A percentile compares a stretch with the other conserved stretches of the same genome.
Conservation (phyloP, 768 basidiomycete genomes). For the Boletus bicolor region DNA sequence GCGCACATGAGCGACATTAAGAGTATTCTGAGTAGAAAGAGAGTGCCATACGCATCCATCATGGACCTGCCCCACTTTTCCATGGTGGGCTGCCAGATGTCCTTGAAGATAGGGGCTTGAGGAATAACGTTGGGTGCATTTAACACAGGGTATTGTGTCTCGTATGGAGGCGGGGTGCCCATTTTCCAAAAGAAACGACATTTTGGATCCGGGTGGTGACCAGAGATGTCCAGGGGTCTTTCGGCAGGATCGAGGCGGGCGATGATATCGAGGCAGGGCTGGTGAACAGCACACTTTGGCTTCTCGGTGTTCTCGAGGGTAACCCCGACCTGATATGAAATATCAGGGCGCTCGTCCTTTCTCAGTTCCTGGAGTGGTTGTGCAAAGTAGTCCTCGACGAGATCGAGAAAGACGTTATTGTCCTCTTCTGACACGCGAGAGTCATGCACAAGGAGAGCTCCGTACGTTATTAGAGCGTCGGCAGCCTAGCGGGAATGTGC, state of each 20-base stretch:
- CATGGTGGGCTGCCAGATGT: conserved; percentile 70
- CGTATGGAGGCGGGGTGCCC: conserved; percentile 69
- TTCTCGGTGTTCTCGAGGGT: conserved; percentile 97
- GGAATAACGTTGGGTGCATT: conserved; percentile 86
- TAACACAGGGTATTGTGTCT: conserved; percentile 71
- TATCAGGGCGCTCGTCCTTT: conserved; percentile 79
- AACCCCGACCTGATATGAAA: conserved; percentile 90
- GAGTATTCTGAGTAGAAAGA: not conserved
- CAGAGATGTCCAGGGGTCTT: conserved; percentile 79
- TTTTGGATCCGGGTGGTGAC: conserved; percentile 86
- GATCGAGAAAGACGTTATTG: conserved; percentile 79
- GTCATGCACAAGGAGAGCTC: conserved; percentile 84
- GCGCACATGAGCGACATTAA: conserved; percentile 1
- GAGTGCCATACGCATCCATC: conserved; percentile 71
- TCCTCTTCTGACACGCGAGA: conserved; percentile 80
- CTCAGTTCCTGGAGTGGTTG: conserved; percentile 60
- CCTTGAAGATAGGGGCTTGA: conserved; percentile 49
- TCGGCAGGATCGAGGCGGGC: conserved; percentile 70
- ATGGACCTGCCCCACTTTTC: conserved; percentile 85
- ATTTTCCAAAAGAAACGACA: conserved; percentile 93
- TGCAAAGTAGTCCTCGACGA: conserved; percentile 91
- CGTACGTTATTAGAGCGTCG: conserved; percentile 76
- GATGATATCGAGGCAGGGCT: conserved; percentile 80
- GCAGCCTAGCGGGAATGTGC: conserved; percentile 54
- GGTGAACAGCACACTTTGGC: conserved; percentile 79